Conservation (phyloP, 768 basidiomycete genomes). For the Cubamyces sp. region DNA sequence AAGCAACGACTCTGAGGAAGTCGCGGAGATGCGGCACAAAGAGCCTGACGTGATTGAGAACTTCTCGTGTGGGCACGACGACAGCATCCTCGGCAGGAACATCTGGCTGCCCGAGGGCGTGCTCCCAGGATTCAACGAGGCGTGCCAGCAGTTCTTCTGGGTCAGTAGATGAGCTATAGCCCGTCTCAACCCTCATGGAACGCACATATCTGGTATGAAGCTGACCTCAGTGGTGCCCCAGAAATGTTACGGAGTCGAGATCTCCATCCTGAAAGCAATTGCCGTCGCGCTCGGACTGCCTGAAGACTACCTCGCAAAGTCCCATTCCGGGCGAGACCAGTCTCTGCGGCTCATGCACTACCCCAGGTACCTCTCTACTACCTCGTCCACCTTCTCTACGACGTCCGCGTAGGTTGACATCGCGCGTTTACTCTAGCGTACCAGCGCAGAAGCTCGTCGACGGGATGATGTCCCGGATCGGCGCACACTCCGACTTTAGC, state of each 20-base stretch:
- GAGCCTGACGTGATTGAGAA: conserved; percentile 50
- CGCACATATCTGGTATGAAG: no score
- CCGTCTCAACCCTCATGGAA: background rate
- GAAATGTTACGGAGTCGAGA: conserved; percentile 46
- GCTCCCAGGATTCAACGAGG: conserved; percentile 55
- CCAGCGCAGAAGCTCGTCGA: conserved; percentile 36
- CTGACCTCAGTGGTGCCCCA: conserved; percentile 15
- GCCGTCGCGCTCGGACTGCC: conserved; percentile 50
- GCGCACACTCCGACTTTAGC: conserved; percentile 56
- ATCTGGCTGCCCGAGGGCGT: conserved; percentile 57
- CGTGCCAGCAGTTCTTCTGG: conserved; percentile 53
- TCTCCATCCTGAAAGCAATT: conserved; percentile 50
- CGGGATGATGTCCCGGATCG: conserved; percentile 46
- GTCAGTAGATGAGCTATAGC: conserved; percentile 6
- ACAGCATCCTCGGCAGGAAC: conserved; percentile 48
- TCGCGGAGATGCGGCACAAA: conserved; percentile 33
- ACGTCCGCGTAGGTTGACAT: background rate
- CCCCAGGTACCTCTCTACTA: conserved; percentile 35
- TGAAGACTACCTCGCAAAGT: conserved; percentile 46
- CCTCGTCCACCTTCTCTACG: background rate
- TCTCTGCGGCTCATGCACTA: conserved; percentile 59
- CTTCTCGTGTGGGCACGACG: conserved; percentile 54
- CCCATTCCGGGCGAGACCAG: conserved; percentile 49
- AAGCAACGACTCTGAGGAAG: conserved; percentile 37
- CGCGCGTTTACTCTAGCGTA: conserved; percentile 28